These are phyloP conservation scores for Sporothrix mexicana DNA, from an alignment of 2,329 filamentous ascomycete species.

Conservation along the genomic window DNA sequence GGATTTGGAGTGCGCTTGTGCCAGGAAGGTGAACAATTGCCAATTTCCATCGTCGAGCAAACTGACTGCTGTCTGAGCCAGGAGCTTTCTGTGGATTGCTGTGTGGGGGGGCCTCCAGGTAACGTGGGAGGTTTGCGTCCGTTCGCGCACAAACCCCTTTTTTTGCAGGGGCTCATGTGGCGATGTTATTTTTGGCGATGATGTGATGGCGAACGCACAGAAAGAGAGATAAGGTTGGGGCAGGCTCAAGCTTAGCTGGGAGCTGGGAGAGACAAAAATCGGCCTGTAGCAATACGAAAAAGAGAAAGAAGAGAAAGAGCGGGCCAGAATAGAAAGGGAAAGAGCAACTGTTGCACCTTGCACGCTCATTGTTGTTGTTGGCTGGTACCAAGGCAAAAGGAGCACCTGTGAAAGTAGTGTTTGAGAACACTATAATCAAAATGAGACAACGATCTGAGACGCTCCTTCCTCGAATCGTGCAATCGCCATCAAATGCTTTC, in stretches of 20 bases:
- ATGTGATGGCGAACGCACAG: background rate
- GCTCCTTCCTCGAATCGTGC: conserved; percentile 13
- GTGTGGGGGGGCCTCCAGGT: background rate
- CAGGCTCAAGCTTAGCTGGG: background rate
- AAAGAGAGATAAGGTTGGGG: background rate
- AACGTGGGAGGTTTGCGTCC: background rate
- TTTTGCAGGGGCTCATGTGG: background rate
- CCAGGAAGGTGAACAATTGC: background rate
- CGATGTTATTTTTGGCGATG: conserved; percentile 31
- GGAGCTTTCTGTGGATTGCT: background rate
- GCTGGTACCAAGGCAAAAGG: background rate
- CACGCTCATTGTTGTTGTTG: background rate
- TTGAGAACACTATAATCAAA: background rate
- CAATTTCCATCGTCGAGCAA: background rate
- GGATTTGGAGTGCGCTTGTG: background rate
- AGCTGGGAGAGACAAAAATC: background rate
- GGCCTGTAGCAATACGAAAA: background rate
- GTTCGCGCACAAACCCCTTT: conserved; percentile 21
- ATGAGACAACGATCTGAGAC: conserved; percentile 7
- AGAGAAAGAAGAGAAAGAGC: background rate
- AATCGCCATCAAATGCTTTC: background rate
- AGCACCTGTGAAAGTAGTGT: background rate
- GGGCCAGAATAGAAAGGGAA: background rate
- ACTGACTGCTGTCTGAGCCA: background rate
- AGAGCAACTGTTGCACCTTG: background rate